Percentiles rank a stretch among this genome's conserved stretches.
Evolutionary conservation across 805 yeast species (phyloP).

Genomic region (Metschnikowia corniflorae): DNA sequence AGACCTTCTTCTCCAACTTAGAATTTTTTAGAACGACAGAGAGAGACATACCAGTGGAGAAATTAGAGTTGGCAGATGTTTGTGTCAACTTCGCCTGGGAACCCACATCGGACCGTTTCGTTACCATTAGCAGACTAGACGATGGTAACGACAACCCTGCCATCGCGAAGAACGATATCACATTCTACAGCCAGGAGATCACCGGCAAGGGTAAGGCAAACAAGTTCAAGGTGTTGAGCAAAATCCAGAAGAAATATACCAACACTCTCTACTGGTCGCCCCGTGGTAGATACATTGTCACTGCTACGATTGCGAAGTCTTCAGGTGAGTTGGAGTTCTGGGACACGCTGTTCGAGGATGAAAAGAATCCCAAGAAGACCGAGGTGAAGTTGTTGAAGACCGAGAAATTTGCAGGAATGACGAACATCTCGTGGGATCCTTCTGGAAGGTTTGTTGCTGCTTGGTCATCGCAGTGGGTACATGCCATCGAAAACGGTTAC

Average conservation of each 20-base stretch:
- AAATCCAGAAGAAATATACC: constrained; percentile 56
- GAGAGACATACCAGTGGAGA: constrained; percentile 91
- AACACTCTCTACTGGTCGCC: constrained; percentile 88
- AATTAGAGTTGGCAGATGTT: constrained; percentile 86
- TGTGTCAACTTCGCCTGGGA: constrained; percentile 93
- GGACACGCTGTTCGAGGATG: constrained; percentile 83
- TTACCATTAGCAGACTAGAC: constrained; percentile 64
- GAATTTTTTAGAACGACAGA: constrained; percentile 88
- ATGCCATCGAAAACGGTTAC: constrained; percentile 86
- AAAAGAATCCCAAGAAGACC: constrained; percentile 45
- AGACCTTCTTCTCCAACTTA: constrained; percentile 84
- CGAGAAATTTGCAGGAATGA: constrained; percentile 70
- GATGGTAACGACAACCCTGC: constrained; percentile 58
- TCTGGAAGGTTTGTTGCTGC: constrained; percentile 88
- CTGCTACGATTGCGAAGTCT: constrained; percentile 46
- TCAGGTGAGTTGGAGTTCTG: constrained; percentile 76
- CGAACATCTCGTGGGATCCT: constrained; percentile 91
- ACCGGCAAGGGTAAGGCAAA: constrained; percentile 46
- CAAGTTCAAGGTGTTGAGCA: constrained; percentile 58
- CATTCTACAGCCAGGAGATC: constrained; percentile 79
- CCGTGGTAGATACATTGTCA: constrained; percentile 76
- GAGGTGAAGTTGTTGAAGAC: constrained; percentile 55
- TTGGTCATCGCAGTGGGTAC: constrained; percentile 85
- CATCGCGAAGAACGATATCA: constrained; percentile 59
- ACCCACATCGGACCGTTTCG: constrained; percentile 85